Base-by-base conservation (phyloP, 768 basidiomycete genomes). In the Suillus brevipes region DNA sequence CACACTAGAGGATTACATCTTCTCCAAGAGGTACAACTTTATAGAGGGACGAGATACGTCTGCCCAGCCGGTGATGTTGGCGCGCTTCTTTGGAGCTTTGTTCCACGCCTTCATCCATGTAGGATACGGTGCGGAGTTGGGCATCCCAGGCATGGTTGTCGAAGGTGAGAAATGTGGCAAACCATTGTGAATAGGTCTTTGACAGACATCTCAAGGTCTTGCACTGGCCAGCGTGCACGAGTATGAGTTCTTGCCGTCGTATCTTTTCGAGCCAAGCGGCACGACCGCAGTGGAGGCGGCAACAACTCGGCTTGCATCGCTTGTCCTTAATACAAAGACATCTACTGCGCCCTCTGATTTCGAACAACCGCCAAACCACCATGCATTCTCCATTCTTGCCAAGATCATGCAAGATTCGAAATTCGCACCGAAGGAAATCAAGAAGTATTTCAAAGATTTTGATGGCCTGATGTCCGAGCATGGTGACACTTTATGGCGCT, bases 111-210 rank as follows among this genome's bases (percentile, higher is more conserved):
- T 89, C 62, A 90, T 91, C 53, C 87, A 90, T 69, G 68, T 77
- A 10, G 89, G 87, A 3, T 83, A 85, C 67, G 89, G 89, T 0
- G 65, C 79, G 4, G 90, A 91, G 73, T 90, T 91, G 65, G 82
- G 82, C 9, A 58, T 90, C 43, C 84, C 82, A 18, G 90, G 89
- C 1, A 79, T 89, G 71, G 69, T 87, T 1, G 83, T 82, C 5
- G 89, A 91, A 80, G 90, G 89, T 87, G 20, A 9, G 65, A 40
- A 28, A 8, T 20, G 3, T 40, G 18, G 28, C 5, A 9, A 37
- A 25, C 16, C 7, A 10, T 12, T 16, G 0, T 18, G 23, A 25
- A 14, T 4, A 28, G 8, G 47, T 36, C 12, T 13, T 20, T 28
- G 45, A 34, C 0, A 23, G 23, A 40, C 6, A 9, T 2, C 37